Evolutionary conservation across 176 grass and related monocot species (phyloP).

Genomic region (Oryza nivara): DNA sequence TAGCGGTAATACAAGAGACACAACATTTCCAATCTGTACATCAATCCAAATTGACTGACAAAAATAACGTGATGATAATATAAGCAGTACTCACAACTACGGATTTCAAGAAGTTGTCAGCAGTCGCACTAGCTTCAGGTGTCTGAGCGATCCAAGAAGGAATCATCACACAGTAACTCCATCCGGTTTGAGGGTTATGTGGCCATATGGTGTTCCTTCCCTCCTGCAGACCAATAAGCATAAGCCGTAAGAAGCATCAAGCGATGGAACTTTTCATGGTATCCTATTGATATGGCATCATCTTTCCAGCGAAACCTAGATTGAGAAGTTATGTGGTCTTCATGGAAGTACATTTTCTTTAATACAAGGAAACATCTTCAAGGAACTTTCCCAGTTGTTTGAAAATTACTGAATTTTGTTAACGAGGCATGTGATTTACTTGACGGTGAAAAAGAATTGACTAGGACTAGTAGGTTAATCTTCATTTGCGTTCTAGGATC

Average conservation of each 20-base stretch:
- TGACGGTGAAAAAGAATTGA: not conserved
- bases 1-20: not conserved
- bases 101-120: slow-evolving; percentile 92
- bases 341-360: not conserved
- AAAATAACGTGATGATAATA: slow-evolving; percentile 26
- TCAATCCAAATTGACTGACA: slow-evolving; percentile 10
- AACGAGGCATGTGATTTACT: slow-evolving; percentile 1
- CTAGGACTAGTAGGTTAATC: not conserved
- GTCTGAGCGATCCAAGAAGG: slow-evolving; percentile 92
- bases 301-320: not conserved
- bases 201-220: slow-evolving; percentile 94
- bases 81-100: slow-evolving; percentile 76
- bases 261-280: not conserved
- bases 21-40: not conserved
- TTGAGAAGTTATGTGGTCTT: not conserved
- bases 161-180: slow-evolving; percentile 95
- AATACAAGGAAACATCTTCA: not conserved
- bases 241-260: slow-evolving; percentile 7
- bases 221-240: slow-evolving; percentile 54
- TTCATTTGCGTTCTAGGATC: not conserved
- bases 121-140: slow-evolving; percentile 66
- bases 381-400: not conserved
- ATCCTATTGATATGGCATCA: not conserved
- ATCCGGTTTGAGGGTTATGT: slow-evolving; percentile 93
- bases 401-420: not conserved